Base-by-base conservation (phyloP, 495 filamentous ascomycete genomes). In the Aspergillus nanangensis region DNA sequence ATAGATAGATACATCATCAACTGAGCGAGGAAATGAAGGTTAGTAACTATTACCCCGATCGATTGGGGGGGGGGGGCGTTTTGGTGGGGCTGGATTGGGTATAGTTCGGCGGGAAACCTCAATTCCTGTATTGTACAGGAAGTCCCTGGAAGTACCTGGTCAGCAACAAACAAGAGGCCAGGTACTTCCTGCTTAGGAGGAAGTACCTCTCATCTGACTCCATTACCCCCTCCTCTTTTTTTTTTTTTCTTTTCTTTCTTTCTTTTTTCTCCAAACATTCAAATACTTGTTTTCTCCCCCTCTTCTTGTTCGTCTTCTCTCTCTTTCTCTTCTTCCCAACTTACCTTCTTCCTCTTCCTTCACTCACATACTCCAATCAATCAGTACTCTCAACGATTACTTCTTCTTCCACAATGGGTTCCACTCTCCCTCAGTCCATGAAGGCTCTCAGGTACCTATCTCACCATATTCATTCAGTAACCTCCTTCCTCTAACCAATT, bases 391-490 rank as follows among this genome's bases (percentile, higher is more conserved):
- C n/a, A n/a, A n/a, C n/a, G n/a, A n/a, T 33, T 11, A 24, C 27
- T 18, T 36, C 22, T 52, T 41, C 19, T 52, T 57, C 38, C 47
- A 54, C 56, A 19, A 64, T 64, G 61, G 44, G 46, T 47, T 8
- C 41, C 42, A 45, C 29, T 31, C 44, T 83, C 25, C 79, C 79
- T 18, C 64, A 72, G 58, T 69, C 76, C 25, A 83, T 83, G 79
- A 79, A 77, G 56, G 79, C 79, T 56, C 72, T 83, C 51, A 69
- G 69, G 78, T 77, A 60, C 67, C 22, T 14, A 11, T 22, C 11
- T 10, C 15, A 2, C 18, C 24, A 29, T 3, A n/a, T 41, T 38
- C 8, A 20, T 8, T 22, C 22, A 21, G n/a, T 38, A n/a, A n/a
- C n/a, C n/a, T n/a, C n/a, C 11, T 5, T 13, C 20, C 13, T 21